These are phyloP conservation scores for Podospora fimiseda DNA, from an alignment of 495 filamentous ascomycete species.

Conservation along the genomic window DNA sequence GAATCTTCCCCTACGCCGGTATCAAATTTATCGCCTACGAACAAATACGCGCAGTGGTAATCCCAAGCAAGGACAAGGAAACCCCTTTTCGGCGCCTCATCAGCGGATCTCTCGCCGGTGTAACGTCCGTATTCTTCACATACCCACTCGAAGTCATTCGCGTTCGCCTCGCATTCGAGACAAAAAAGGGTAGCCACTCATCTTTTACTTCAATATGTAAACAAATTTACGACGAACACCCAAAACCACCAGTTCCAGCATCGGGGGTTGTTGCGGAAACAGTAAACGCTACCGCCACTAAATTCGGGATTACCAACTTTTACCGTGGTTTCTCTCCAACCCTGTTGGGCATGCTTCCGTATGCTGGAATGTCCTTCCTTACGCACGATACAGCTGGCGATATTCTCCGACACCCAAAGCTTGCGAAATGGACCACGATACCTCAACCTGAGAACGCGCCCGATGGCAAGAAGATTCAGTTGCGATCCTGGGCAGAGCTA, in stretches of 20 bases:
- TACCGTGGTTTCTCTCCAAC: constrained; percentile 92
- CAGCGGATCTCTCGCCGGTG: constrained; percentile 74
- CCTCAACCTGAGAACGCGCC: constrained; percentile 38
- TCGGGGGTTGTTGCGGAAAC: constrained; percentile 23
- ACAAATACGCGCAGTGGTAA: constrained; percentile 75
- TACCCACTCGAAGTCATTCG: constrained; percentile 91
- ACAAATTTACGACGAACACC: constrained; percentile 73
- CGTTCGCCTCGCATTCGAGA: constrained; percentile 92
- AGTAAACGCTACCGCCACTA: constrained; percentile 42
- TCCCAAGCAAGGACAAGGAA: constrained; percentile 63
- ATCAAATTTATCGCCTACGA: constrained; percentile 98
- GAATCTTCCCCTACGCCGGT: constrained; percentile 94
- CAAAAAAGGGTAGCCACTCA: constrained; percentile 57
- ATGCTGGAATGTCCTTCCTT: constrained; percentile 95
- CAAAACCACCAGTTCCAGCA: constrained; percentile 12
- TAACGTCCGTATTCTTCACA: constrained; percentile 87
- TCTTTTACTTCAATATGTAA: constrained; percentile 66
- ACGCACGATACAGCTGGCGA: constrained; percentile 87
- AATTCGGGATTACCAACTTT: constrained; percentile 75
- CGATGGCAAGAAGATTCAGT: constrained; percentile 53
- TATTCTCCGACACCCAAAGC: constrained; percentile 57
- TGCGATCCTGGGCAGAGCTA: constrained; percentile 77
- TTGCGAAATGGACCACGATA: constrained; percentile 63
- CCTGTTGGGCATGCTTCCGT: constrained; percentile 87
- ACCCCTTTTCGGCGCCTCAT: constrained; percentile 71